Conservation (phyloP, 2,329 filamentous ascomycete genomes). For the Penicillium aurantiogriseum region DNA sequence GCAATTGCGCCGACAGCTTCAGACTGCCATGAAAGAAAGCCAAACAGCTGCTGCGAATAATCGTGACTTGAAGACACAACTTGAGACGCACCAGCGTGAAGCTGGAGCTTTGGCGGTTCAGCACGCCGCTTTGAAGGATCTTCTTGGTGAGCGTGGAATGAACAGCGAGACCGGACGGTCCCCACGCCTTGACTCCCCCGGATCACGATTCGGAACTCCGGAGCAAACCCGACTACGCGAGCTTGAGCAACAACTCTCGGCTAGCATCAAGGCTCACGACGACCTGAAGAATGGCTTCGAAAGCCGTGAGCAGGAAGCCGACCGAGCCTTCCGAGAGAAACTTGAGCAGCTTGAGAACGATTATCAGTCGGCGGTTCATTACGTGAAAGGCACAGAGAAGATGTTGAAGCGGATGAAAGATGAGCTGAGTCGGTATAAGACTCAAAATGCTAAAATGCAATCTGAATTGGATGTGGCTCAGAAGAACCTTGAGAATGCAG, state of each 20-base stretch:
- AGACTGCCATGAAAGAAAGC: constrained; percentile 76
- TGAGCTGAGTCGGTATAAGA: constrained; percentile 88
- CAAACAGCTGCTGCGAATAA: constrained; percentile 79
- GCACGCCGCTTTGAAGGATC: constrained; percentile 88
- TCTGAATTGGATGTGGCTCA: constrained; percentile 70
- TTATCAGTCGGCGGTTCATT: constrained; percentile 96
- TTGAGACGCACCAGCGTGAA: constrained; percentile 85
- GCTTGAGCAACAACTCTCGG: constrained; percentile 81
- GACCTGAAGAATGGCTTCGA: constrained; percentile 78
- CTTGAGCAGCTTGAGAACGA: constrained; percentile 92
- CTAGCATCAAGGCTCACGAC: constrained; percentile 75
- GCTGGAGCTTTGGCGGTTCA: constrained; percentile 92
- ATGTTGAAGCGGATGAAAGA: constrained; percentile 99
- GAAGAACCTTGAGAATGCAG: constrained; percentile 50
- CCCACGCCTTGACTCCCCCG: constrained; percentile 69
- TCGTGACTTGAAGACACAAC: constrained; percentile 74
- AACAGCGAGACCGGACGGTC: constrained; percentile 69
- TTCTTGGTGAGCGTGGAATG: constrained; percentile 84
- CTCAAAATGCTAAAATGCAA: constrained; percentile 78
- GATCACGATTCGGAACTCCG: constrained; percentile 72
- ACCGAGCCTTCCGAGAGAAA: constrained; percentile 86
- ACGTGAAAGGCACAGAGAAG: constrained; percentile 97
- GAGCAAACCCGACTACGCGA: constrained; percentile 77
- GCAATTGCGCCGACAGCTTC: constrained; percentile 83
- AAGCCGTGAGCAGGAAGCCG: constrained; percentile 79